These are phyloP conservation scores for Fallopia convolvulus DNA, from an alignment of 148 eudicot species.

Conservation along the genomic window DNA sequence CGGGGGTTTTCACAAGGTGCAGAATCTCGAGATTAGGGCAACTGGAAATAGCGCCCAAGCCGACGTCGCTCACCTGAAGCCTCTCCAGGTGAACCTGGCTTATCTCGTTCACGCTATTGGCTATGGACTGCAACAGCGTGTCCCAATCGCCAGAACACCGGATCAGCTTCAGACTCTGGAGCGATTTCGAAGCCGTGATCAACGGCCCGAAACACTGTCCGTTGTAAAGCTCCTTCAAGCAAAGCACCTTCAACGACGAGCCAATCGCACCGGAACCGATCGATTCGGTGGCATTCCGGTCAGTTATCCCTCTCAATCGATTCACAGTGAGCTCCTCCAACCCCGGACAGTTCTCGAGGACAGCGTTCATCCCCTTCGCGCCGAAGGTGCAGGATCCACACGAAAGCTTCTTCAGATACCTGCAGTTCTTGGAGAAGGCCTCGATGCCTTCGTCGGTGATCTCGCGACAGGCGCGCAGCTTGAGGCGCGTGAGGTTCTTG, in stretches of 20 bases:
- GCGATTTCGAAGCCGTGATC: constrained; percentile 33
- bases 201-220: constrained; percentile 50
- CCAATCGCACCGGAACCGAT: constrained; percentile 31
- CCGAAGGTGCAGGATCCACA: constrained; percentile 43
- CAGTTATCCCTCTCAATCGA: constrained; percentile 35
- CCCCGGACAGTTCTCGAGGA: constrained; percentile 29
- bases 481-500: constrained; percentile 37
- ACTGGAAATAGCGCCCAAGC: constrained; percentile 27
- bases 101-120: constrained; percentile 11
- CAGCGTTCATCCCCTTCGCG: constrained; percentile 44
- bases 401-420: constrained; percentile 36
- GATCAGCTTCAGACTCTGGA: constrained; percentile 34
- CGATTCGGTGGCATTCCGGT: constrained; percentile 25
- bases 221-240: constrained; percentile 42
- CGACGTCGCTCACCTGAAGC: constrained; percentile 49
- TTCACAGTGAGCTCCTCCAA: constrained; percentile 53
- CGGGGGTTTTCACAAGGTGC: constrained; percentile 50
- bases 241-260: constrained; percentile 26
- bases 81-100: constrained; percentile 49
- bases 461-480: constrained; percentile 45
- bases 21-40: constrained; percentile 39
- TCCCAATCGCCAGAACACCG: constrained; percentile 51
- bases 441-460: constrained; percentile 38
- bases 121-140: constrained; percentile 18
- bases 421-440: constrained; percentile 33